These are phyloP conservation scores for Inga laurina DNA, from an alignment of 306 rosid species.

Conservation along the genomic window DNA sequence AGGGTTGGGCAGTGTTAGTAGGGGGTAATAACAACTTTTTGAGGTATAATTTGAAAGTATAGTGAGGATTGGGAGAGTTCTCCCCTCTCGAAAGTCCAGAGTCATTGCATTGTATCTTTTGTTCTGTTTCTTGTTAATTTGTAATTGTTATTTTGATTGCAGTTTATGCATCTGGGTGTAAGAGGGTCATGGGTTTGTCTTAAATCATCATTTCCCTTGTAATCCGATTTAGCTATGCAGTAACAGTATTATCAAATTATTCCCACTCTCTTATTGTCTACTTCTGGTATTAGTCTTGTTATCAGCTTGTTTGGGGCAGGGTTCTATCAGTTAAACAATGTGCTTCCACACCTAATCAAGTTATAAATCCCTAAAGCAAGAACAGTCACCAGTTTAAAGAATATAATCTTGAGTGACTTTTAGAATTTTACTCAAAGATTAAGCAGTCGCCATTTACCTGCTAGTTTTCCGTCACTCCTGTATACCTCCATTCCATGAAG, in stretches of 20 bases:
- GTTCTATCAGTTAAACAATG: neutral
- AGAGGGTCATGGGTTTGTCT: neutral
- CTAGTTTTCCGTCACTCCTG: constrained; percentile 85
- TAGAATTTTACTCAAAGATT: neutral
- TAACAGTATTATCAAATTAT: neutral
- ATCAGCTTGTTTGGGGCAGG: neutral
- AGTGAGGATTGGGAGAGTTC: neutral
- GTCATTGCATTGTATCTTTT: too few species aligned
- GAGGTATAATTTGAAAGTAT: neutral
- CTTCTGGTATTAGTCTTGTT: neutral
- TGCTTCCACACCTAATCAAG: neutral
- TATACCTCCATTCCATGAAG: constrained; percentile 96
- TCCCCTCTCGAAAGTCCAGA: neutral
- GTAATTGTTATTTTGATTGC: neutral
- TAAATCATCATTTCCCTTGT: neutral
- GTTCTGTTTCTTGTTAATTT: too few species aligned
- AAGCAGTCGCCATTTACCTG: constrained; percentile 50
- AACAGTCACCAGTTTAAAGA: constrained; percentile 1
- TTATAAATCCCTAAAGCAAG: constrained; percentile 6
- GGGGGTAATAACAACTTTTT: neutral
- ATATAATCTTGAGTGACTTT: neutral
- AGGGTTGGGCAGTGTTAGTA: neutral
- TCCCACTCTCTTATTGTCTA: neutral
- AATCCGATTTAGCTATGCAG: neutral
- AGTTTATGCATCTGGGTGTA: neutral